These are phyloP conservation scores for Bacterosira constricta DNA, from an alignment of 108 stramenopile genomes.

Conservation along the genomic window DNA sequence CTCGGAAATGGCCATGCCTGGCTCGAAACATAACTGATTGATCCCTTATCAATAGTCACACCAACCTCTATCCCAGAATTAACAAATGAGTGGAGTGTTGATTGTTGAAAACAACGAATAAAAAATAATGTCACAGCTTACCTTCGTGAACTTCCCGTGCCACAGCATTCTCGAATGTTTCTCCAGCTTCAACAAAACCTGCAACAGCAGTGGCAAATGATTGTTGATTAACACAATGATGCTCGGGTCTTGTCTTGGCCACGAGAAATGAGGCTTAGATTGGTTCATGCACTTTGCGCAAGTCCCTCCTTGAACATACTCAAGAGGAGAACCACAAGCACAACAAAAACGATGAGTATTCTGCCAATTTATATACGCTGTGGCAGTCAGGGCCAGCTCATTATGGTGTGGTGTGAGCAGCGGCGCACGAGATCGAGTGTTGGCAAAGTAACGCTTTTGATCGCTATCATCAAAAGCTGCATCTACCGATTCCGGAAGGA, in stretches of 20 bases:
- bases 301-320: slow-evolving; percentile 64
- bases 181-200: slow-evolving; percentile 89
- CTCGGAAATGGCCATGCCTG: slow-evolving; percentile 91
- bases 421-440: slow-evolving; percentile 72
- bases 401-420: slow-evolving; percentile 59
- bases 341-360: slow-evolving; percentile 54
- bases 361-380: slow-evolving; percentile 73
- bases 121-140: slow-evolving; percentile 12
- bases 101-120: background rate
- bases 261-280: slow-evolving; percentile 46
- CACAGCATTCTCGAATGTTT: slow-evolving; percentile 81
- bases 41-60: slow-evolving; percentile 47
- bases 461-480: background rate
- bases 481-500: slow-evolving; percentile 41
- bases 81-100: background rate
- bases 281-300: slow-evolving; percentile 51
- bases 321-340: slow-evolving; percentile 55
- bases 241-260: slow-evolving; percentile 85
- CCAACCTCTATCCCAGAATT: slow-evolving; percentile 45
- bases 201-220: slow-evolving; percentile 75
- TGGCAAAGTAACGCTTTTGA: slow-evolving; percentile 46
- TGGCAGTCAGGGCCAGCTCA: slow-evolving; percentile 78
- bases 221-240: slow-evolving; percentile 71
- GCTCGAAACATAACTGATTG: slow-evolving; percentile 61
- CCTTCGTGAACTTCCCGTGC: slow-evolving; percentile 74